Percentiles rank a stretch among this genome's conserved stretches.
These are phyloP conservation scores for Aspergillus neoniger DNA, from an alignment of 2,329 filamentous ascomycete species.

Conservation along the genomic window DNA sequence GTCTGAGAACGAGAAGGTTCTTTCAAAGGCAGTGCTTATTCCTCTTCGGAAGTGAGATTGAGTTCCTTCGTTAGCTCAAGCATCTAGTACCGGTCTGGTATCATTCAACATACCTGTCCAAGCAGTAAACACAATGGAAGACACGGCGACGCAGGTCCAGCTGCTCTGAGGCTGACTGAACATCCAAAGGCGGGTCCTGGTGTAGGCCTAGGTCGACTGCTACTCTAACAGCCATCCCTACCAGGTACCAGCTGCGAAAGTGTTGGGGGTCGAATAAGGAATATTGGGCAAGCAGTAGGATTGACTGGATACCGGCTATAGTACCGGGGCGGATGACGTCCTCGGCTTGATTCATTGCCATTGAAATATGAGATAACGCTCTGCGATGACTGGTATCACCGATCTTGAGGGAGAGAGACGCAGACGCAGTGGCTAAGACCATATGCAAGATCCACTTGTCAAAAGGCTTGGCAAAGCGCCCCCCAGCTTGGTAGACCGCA, in stretches of 20 bases:
- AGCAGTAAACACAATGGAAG: conserved; percentile 86
- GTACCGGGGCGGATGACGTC: conserved; percentile 83
- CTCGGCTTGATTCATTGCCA: conserved; percentile 76
- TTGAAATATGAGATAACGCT: conserved; percentile 61
- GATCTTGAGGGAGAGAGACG: conserved; percentile 67
- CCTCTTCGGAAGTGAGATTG: conserved; percentile 58
- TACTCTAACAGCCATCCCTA: conserved; percentile 85
- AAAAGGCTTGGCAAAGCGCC: conserved; percentile 61
- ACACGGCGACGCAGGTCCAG: conserved; percentile 78
- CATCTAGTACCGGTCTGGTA: background rate
- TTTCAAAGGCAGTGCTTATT: conserved; percentile 79
- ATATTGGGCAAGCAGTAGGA: conserved; percentile 84
- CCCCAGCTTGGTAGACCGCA: conserved; percentile 73
- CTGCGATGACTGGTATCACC: conserved; percentile 65
- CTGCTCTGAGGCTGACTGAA: conserved; percentile 66
- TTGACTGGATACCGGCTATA: conserved; percentile 79
- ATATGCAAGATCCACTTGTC: conserved; percentile 88
- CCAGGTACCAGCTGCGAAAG: conserved; percentile 91
- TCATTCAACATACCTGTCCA: conserved; percentile 68
- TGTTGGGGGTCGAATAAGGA: conserved; percentile 86
- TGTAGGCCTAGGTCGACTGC: conserved; percentile 89
- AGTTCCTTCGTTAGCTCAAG: background rate
- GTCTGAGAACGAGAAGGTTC: conserved; percentile 91
- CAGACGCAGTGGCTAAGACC: conserved; percentile 81
- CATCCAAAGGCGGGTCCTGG: conserved; percentile 78